phyloP scores from a whole-genome alignment of 1,139 yeast species.

The Candida gigantensis region DNA sequence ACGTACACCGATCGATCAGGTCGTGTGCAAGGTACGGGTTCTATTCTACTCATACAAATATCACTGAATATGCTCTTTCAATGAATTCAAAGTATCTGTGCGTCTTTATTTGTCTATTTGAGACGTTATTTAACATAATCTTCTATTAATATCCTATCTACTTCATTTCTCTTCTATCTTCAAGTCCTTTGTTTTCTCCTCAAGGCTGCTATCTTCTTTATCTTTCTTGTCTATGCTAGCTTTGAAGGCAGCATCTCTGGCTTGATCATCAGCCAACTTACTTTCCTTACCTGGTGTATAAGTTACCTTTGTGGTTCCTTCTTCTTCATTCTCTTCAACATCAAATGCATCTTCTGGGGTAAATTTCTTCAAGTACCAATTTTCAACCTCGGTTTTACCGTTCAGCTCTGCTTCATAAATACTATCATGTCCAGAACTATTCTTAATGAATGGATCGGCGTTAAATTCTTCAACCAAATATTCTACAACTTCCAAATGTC shows the following conservation, averaged over 20 bases:
- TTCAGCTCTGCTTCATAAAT: slow-evolving; percentile 87
- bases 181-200: too few relatives aligned
- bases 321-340: slow-evolving; percentile 42
- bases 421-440: slow-evolving; percentile 76
- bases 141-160: too few relatives aligned
- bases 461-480: slow-evolving; percentile 68
- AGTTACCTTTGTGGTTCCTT: slow-evolving; percentile 43
- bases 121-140: too few relatives aligned
- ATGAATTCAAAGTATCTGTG: too few relatives aligned
- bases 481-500: slow-evolving; percentile 73
- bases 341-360: slow-evolving; percentile 63
- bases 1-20: not conserved
- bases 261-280: slow-evolving; percentile 45
- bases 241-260: slow-evolving; percentile 29
- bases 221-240: slow-evolving; percentile 6
- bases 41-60: too few relatives aligned
- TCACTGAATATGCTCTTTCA: too few relatives aligned
- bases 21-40: not conserved
- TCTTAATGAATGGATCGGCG: slow-evolving; percentile 81
- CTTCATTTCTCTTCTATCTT: slow-evolving; percentile 3
- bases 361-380: slow-evolving; percentile 70
- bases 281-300: slow-evolving; percentile 53
- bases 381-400: slow-evolving; percentile 63
- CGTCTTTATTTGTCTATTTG: too few relatives aligned
- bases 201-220: slow-evolving; percentile 7